These are phyloP conservation scores for Ailanthus altissimus DNA, from an alignment of 345 rosid species.

Conservation along the genomic window DNA sequence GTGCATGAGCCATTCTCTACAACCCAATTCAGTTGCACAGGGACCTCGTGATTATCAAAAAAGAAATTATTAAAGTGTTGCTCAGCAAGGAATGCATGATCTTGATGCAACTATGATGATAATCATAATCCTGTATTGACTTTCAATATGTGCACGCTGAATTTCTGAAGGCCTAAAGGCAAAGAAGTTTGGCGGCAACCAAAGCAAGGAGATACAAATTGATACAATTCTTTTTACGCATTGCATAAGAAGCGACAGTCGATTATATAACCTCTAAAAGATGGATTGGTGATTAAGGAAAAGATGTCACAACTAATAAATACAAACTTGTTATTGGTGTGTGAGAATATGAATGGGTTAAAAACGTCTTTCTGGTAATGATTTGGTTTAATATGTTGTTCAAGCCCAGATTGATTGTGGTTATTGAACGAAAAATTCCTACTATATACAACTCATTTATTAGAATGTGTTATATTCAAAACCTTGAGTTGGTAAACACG, in stretches of 20 bases:
- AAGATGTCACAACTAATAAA: conserved; percentile 20
- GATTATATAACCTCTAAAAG: background rate
- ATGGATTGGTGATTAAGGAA: background rate
- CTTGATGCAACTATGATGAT: background rate
- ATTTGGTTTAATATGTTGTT: background rate
- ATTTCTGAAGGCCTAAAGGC: conserved; percentile 13
- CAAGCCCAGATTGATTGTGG: conserved; percentile 2
- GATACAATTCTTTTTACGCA: background rate
- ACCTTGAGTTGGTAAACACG: conserved; percentile 14
- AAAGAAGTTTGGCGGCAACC: conserved; percentile 28
- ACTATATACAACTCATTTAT: background rate
- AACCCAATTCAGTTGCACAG: conserved; percentile 25
- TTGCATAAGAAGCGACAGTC: conserved; percentile 26
- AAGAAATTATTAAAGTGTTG: background rate
- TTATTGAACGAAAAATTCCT: conserved; percentile 1
- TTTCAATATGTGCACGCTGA: background rate
- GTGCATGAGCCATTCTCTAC: conserved; percentile 11
- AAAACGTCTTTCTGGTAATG: background rate
- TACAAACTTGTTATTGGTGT: conserved; percentile 16
- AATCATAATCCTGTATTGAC: background rate
- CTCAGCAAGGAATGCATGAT: conserved; percentile 17
- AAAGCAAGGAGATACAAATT: background rate
- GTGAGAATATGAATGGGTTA: conserved; percentile 22
- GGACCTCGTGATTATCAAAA: background rate
- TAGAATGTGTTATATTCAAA: background rate